Base-by-base conservation (phyloP, 2,329 filamentous ascomycete species). In the Keithomyces neogunnii region DNA sequence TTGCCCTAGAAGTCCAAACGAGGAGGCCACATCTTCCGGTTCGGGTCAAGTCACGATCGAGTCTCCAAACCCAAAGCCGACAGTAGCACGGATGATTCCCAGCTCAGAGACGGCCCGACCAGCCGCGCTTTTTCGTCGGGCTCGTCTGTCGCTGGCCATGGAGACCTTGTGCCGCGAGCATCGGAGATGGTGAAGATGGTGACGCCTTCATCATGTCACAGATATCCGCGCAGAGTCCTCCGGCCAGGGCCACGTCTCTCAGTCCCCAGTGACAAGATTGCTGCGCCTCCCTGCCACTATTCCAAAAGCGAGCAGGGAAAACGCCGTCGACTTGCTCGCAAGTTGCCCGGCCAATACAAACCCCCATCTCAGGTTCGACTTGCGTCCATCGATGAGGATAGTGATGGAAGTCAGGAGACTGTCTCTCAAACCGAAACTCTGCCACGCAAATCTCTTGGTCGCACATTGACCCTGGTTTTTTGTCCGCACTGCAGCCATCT, bases 371-470 rank as follows among this genome's bases (percentile, higher is more conserved):
- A 28, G 7, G 28, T 42, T n/a, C 36, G 11, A 11, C 28, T 52
- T n/a, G 47, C 45, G n/a, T 52, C 47, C 3, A 52, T 52, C 48
- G 47, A 52, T 28, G 51, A 52, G 31, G 40, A 44, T 44, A 28
- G 8, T 26, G 40, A 44, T 30, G 40, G 19, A 8, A 28, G 10
- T 3, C 8, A 44, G 4, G 28, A 44, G 19, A 44, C 11, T 8
- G 9, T 10, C 3, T 3, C 5, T 13, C 3, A 3, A 30, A 28
- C 29, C 6, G 28, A 3, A 30, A 5, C 11, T 44, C 40, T 29
- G 28, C 40, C 26, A 5, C 26, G 26, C 8, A 6, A 11, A 13
- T 30, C 3, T 19, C 19, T 19, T 19, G 19, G 19, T 19, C 19
- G 19, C 19, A 19, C 19, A 19, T 19, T 19, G 19, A 19, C 19